Conservation (phyloP, 805 yeast genomes). For the Lachancea fermentati region DNA sequence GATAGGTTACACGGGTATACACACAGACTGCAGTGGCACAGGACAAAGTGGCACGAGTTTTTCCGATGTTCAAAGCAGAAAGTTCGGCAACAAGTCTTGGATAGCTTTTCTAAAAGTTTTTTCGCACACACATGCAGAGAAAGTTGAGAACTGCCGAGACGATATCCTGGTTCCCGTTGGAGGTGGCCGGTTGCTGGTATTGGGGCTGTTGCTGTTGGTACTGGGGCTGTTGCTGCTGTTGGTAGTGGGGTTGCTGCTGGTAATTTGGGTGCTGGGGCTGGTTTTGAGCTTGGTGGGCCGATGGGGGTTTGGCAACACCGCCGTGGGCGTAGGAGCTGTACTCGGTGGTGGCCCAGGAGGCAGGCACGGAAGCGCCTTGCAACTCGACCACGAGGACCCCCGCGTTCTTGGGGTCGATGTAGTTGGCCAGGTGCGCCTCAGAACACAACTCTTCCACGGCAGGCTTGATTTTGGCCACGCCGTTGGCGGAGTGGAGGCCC, state of each 20-base stretch:
- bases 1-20: too few relatives aligned
- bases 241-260: conserved; percentile 28
- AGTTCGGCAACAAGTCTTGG: not conserved
- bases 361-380: conserved; percentile 41
- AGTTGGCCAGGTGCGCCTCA: conserved; percentile 54
- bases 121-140: conserved; percentile 34
- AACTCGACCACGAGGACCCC: conserved; percentile 78
- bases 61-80: conserved; percentile 9
- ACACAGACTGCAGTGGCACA: too few relatives aligned
- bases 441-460: conserved; percentile 76
- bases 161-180: conserved; percentile 15
- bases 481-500: conserved; percentile 77
- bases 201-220: conserved; percentile 19
- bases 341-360: conserved; percentile 27
- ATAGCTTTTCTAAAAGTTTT: conserved; percentile 9
- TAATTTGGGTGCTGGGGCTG: conserved; percentile 26
- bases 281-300: conserved; percentile 16
- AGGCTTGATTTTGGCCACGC: conserved; percentile 83
- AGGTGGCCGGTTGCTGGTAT: conserved; percentile 16
- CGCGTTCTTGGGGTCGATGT: conserved; percentile 63
- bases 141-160: conserved; percentile 24
- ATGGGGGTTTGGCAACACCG: conserved; percentile 15
- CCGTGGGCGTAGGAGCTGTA: conserved; percentile 9
- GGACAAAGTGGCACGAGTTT: conserved; percentile 13
- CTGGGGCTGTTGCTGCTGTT: conserved; percentile 21